Evolutionary conservation across 257 asterid genomes (phyloP), one percentile per base, ranked within the genome.

Genomic region (Cordia subcordata): DNA sequence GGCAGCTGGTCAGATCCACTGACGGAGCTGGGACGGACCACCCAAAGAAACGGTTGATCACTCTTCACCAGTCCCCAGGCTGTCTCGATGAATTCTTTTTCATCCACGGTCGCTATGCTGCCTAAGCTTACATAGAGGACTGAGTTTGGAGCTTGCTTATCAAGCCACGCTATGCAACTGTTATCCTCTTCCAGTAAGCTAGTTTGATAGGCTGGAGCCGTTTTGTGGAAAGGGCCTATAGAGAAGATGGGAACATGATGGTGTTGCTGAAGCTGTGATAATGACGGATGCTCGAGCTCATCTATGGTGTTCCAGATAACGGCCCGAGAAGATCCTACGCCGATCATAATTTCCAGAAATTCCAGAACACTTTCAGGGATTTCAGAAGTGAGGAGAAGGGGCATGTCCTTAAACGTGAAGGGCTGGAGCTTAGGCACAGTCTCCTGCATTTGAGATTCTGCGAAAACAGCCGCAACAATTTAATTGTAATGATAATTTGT

Each of bases 11-110:
- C 75, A 5, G 79, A 58, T 2, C 75, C 65, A 0, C 42, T 16
- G 0, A 75, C 27, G 10, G 63, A 51, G 14, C 78, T 76, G 8
- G 82, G 77, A 18, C 82, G 75, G 57, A 81, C 63, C 39, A 72
- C 92, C 88, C 84, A 81, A 35, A 81, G 11, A 37, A 81, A 76
- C 0, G 76, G 76, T 44, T 62, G 75, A 60, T 21, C 69, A 13
- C 82, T 74, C 2, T 64, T 64, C 11, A 71, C 80, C 19, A 81
- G 33, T 11, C 82, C 92, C 80, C 76, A 70, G n/a, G 85, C 91
- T 11, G 67, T 68, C 56, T 83, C 87, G 0, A 8, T 12, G 0
- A 78, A 22, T 23, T 70, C 75, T 0, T 64, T 10, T n/a, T 38
- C 52, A 11, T 68, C 65, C 65, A 77, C 66, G 32, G 62, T 23